phyloP scores from a whole-genome alignment of 371 early-diverging fungal species.

The Blakeslea trispora region DNA sequence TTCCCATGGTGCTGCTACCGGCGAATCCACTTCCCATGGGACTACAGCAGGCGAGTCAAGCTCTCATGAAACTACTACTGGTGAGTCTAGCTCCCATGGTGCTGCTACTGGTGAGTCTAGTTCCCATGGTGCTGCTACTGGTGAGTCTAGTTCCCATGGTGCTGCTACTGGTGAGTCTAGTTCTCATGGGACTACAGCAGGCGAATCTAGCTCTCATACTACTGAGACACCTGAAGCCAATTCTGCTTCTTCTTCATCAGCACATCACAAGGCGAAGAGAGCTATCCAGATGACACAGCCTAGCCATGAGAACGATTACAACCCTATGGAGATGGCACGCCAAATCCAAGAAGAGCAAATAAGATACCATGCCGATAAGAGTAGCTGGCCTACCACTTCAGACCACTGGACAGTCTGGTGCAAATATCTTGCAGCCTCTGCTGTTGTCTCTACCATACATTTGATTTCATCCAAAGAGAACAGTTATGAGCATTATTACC shows the following conservation, averaged over 20 bases:
- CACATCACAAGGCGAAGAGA: slow-evolving; percentile 11
- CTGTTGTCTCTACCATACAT: slow-evolving; percentile 3
- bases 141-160: not conserved
- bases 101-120: not conserved
- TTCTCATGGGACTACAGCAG: no score
- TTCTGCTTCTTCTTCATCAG: slow-evolving; percentile 1
- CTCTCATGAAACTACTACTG: not conserved
- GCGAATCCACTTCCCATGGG: not conserved
- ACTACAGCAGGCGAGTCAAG: not conserved
- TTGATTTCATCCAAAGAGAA: slow-evolving; percentile 1
- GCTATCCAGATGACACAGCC: slow-evolving; percentile 8
- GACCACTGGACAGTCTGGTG: slow-evolving; percentile 4
- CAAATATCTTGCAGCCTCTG: slow-evolving; percentile 7
- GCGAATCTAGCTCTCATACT: not conserved
- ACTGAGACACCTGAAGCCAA: not conserved
- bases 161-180: not conserved
- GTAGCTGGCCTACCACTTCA: not conserved
- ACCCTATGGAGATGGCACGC: slow-evolving; percentile 4
- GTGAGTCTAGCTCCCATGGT: not conserved
- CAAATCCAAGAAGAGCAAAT: not conserved
- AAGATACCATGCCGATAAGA: not conserved
- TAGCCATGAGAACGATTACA: slow-evolving; percentile 6
- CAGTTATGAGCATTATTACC: not conserved
- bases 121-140: not conserved
- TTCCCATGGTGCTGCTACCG: no score